Percentiles rank a stretch among this genome's conserved stretches.
These are phyloP conservation scores for Mucor plumbeus DNA, from an alignment of 371 early-diverging fungal genomes.

Conservation along the genomic window DNA sequence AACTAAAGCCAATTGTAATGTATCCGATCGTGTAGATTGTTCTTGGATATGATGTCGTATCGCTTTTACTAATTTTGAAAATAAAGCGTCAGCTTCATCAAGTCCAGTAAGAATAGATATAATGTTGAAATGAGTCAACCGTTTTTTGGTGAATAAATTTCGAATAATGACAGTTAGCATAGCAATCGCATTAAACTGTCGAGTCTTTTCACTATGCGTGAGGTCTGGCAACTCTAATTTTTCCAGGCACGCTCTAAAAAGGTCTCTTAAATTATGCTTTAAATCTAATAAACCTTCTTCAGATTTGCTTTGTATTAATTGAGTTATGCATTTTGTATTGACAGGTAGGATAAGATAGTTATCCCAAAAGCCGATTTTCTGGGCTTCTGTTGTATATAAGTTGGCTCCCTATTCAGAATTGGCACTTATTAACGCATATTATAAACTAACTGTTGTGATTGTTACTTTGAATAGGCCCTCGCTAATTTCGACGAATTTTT, in stretches of 20 bases:
- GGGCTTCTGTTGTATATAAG: background rate
- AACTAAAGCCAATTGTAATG: slow-evolving; percentile 48
- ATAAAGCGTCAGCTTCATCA: slow-evolving; percentile 55
- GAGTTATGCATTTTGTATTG: slow-evolving; percentile 44
- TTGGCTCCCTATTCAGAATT: background rate
- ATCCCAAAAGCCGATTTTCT: slow-evolving; percentile 44
- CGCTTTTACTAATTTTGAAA: slow-evolving; percentile 44
- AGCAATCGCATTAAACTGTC: slow-evolving; percentile 36
- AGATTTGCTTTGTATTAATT: slow-evolving; percentile 38
- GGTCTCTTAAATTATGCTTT: slow-evolving; percentile 36
- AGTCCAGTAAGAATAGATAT: slow-evolving; percentile 58
- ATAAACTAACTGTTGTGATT: background rate
- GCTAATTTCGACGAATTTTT: slow-evolving; percentile 61
- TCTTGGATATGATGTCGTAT: slow-evolving; percentile 35
- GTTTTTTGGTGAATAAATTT: slow-evolving; percentile 55
- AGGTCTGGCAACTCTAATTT: slow-evolving; percentile 9
- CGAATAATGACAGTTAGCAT: slow-evolving; percentile 51
- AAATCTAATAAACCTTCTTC: slow-evolving; percentile 52
- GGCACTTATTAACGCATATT: background rate
- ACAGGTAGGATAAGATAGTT: slow-evolving; percentile 51
- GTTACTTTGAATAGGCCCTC: slow-evolving; percentile 55
- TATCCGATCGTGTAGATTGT: slow-evolving; percentile 20
- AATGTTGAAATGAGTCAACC: slow-evolving; percentile 60
- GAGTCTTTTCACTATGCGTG: slow-evolving; percentile 27
- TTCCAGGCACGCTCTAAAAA: slow-evolving; percentile 44